phyloP scores from a whole-genome alignment of 2,329 filamentous ascomycete species.

The Fusarium compactum region DNA sequence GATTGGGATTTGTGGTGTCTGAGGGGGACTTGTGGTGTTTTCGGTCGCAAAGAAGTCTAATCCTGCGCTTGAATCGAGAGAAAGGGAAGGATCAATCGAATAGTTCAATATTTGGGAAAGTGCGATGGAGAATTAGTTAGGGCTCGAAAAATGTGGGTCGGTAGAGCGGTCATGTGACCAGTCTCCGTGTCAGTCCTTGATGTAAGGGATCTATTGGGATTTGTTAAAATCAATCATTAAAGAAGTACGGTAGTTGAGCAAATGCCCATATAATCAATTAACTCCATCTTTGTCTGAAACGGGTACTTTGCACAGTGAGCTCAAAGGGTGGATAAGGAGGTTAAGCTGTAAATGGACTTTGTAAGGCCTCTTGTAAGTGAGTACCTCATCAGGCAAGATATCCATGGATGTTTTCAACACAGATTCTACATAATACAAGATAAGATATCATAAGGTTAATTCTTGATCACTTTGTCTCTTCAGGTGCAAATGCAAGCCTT shows the following conservation, averaged over 20 bases:
- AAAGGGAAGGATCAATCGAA: no score
- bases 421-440: neutral
- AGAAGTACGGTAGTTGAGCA: neutral
- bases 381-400: neutral
- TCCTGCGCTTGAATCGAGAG: constrained; percentile 75
- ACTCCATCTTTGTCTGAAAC: neutral
- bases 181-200: no score
- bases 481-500: neutral
- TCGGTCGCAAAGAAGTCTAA: constrained; percentile 74
- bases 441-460: neutral
- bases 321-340: neutral
- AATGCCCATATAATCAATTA: neutral
- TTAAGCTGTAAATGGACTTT: neutral
- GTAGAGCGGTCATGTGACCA: no score
- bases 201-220: neutral
- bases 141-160: no score
- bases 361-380: neutral
- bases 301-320: neutral
- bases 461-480: rapidly evolving
- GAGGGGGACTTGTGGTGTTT: constrained; percentile 47
- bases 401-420: neutral
- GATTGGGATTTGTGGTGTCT: constrained; percentile 46
- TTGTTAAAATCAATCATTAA: constrained; percentile 27
- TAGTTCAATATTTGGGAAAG: no score
- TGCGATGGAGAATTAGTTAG: no score